A percentile compares a stretch with the other conserved stretches of the same genome.
phyloP scores from a whole-genome alignment of 225 moss, liverwort and hornwort genomes.

The Polytrichum commune region DNA sequence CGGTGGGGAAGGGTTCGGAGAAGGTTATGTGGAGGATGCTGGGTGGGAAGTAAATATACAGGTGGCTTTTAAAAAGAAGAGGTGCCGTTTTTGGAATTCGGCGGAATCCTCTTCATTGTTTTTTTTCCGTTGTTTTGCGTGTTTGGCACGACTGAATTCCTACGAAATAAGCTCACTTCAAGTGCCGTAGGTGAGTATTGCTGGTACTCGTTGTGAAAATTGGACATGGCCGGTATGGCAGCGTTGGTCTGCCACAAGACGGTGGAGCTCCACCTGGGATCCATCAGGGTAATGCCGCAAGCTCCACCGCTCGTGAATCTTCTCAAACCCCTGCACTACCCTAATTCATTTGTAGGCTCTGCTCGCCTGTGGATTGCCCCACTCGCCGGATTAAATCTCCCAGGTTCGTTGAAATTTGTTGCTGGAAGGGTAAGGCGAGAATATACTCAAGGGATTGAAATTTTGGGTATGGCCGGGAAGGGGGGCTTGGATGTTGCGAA shows the following conservation, averaged over 20 bases:
- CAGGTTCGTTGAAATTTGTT: constrained; percentile 9
- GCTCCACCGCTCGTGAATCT: constrained; percentile 5
- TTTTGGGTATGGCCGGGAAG: constrained; percentile 8
- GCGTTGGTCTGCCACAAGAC: constrained; percentile 17
- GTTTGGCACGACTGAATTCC: too few species aligned
- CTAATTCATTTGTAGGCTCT: constrained; percentile 10
- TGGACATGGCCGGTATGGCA: constrained; percentile 1
- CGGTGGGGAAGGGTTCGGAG: too few species aligned
- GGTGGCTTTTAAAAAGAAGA: too few species aligned
- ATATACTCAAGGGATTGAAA: constrained; percentile 17
- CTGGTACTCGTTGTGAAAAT: neutral
- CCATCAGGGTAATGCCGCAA: constrained; percentile 6
- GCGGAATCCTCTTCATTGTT: too few species aligned
- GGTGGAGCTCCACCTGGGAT: constrained; percentile 7
- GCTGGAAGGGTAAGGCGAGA: constrained; percentile 15
- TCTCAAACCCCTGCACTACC: neutral
- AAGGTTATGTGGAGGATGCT: too few species aligned
- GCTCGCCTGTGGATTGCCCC: constrained; percentile 1
- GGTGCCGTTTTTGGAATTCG: too few species aligned
- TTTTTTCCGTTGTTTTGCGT: too few species aligned
- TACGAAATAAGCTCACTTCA: too few species aligned
- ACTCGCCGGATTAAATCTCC: neutral
- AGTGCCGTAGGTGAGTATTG: neutral
- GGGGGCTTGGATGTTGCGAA: constrained; percentile 4
- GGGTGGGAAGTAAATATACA: too few species aligned